Conservation (phyloP, 2,329 filamentous ascomycete species). For the Aspergillus arachidicola region DNA sequence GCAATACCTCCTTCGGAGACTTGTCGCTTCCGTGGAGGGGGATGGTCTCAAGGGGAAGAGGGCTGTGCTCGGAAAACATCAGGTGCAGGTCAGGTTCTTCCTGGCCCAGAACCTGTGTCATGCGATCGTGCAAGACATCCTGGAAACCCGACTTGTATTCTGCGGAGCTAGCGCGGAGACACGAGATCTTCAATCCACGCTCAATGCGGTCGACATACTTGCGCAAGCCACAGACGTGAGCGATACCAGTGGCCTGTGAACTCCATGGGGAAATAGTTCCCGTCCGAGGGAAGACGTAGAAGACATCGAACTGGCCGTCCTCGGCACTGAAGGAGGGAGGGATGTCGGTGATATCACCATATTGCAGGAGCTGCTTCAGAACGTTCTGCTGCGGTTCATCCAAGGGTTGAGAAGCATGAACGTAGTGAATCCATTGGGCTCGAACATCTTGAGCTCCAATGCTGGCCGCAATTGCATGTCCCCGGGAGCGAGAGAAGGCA, state of each 20-base stretch:
- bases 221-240: constrained; percentile 83
- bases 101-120: constrained; percentile 82
- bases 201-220: constrained; percentile 77
- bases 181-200: constrained; percentile 75
- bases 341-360: constrained; percentile 59
- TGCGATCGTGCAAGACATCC: constrained; percentile 82
- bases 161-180: constrained; percentile 61
- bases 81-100: constrained; percentile 67
- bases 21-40: constrained; percentile 68
- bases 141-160: constrained; percentile 59
- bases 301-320: constrained; percentile 57
- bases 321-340: constrained; percentile 46
- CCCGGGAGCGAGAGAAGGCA: constrained; percentile 50
- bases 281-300: constrained; percentile 78
- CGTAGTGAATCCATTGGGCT: constrained; percentile 63
- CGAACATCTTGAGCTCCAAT: constrained; percentile 48
- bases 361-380: constrained; percentile 62
- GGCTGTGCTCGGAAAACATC: constrained; percentile 76
- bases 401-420: constrained; percentile 59
- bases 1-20: constrained; percentile 70
- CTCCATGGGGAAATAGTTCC: constrained; percentile 93
- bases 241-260: constrained; percentile 91
- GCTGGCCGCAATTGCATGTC: constrained; percentile 44
- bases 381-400: constrained; percentile 51
- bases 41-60: constrained; percentile 71